Base-by-base conservation (phyloP, 495 filamentous ascomycete species). In the Xylaria telfairii region DNA sequence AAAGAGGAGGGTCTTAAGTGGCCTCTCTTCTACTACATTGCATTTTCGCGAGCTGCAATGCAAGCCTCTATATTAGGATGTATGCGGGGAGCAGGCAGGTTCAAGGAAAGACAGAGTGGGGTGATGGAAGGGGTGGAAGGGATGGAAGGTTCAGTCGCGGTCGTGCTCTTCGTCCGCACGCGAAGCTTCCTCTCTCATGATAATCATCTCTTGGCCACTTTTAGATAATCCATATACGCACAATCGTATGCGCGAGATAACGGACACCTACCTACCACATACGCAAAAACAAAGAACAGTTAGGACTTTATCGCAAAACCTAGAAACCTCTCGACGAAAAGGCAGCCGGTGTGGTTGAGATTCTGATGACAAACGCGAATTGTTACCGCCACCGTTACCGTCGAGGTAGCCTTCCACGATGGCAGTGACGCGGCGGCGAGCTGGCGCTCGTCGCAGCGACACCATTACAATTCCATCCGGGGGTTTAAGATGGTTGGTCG, bases 31-130 rank as follows among this genome's bases (percentile, higher is more conserved):
- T 69, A 63, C 57, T n/a, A 30, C 26, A 53, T 63, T 42, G 59
- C 57, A 69, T 69, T 69, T 56, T 37, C 21, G 67, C 28, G 65
- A 30, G 59, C 42, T 41, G 42, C 42, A 53, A 53, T 63, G 46
- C 47, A 54, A 26, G 59, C 44, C 67, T 60, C n/a, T 69, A 62
- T 9, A 61, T 59, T 53, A 12, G 17, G 28, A 19, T 5, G 24
- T 15, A 30, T 15, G 34, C 28, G 39, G n/a, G 44, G 21, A 39
- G 46, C 30, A 34, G 17, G 26, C 8, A 32, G 39, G 3, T 64
- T 32, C 12, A 19, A 7, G 62, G 62, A 37, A 51, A 51, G 62
- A 34, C 30, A 65, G 19, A 24, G 28, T 46, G 44, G 42, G 30
- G 24, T n/a, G 34, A 10, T 10, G 63, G 47, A 66, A 66, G 67